These are phyloP conservation scores for Nigrograna mackinnonii DNA, from an alignment of 2,329 filamentous ascomycete species.

Conservation along the genomic window DNA sequence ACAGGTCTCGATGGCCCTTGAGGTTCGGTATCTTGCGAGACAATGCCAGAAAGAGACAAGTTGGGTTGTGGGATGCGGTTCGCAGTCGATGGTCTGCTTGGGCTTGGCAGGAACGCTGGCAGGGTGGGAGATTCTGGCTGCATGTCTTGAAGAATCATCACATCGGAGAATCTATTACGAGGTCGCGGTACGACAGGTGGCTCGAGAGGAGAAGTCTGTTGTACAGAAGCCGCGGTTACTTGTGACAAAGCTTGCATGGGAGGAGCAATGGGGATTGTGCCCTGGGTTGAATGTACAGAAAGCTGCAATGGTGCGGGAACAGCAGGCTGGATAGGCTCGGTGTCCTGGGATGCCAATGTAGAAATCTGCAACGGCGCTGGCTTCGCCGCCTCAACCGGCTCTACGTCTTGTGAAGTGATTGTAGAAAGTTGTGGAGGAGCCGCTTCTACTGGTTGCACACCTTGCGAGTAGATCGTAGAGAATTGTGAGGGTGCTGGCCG, in stretches of 20 bases:
- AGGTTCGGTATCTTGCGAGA: conserved; percentile 32
- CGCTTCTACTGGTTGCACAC: conserved; percentile 18
- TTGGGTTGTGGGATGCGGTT: conserved; percentile 16
- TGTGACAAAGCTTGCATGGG: conserved; percentile 16
- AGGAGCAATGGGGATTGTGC: conserved; percentile 20
- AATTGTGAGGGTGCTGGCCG: conserved; percentile 12
- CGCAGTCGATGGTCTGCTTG: conserved; percentile 35
- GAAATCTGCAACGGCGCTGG: conserved; percentile 6
- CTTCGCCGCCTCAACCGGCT: conserved; percentile 8
- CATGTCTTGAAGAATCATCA: conserved; percentile 31
- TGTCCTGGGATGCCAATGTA: conserved; percentile 10
- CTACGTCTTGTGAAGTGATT: conserved; percentile 13
- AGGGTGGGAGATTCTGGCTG: conserved; percentile 39
- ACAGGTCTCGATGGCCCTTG: conserved; percentile 28
- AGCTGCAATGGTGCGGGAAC: conserved; percentile 8
- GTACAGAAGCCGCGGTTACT: conserved; percentile 24
- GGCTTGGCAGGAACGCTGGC: conserved; percentile 33
- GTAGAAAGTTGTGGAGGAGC: conserved; percentile 13
- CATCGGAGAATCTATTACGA: conserved; percentile 25
- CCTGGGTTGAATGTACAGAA: conserved; percentile 9
- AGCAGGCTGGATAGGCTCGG: conserved; percentile 17
- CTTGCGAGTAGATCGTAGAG: conserved; percentile 15
- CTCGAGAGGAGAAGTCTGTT: conserved; percentile 33
- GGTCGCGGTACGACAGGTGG: conserved; percentile 7
- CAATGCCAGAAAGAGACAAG: conserved; percentile 30